These are phyloP conservation scores for Helotiales sp. DNA, from an alignment of 2,329 filamentous ascomycete species.

Conservation along the genomic window DNA sequence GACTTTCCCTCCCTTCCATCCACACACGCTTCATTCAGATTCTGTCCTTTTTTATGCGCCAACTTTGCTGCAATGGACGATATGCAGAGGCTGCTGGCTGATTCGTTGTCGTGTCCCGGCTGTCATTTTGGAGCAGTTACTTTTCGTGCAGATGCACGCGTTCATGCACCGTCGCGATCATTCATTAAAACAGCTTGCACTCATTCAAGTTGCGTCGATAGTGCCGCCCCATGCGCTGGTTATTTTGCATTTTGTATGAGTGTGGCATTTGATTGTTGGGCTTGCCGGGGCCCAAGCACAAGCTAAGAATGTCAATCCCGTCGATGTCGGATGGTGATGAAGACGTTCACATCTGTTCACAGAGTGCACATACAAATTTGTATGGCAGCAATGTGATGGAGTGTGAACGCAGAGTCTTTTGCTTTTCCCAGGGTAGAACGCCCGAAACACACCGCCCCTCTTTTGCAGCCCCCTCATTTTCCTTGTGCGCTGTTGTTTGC, in stretches of 20 bases:
- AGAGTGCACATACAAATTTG: slow-evolving; percentile 16
- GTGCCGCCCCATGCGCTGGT: neutral
- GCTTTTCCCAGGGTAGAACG: neutral
- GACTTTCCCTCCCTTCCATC: no score
- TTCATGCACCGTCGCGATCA: neutral
- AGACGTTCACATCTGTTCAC: slow-evolving; percentile 19
- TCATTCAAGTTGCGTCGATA: neutral
- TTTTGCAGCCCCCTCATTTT: slow-evolving; percentile 19
- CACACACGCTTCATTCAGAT: no score
- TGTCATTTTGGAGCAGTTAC: neutral
- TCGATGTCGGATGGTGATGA: slow-evolving; percentile 7
- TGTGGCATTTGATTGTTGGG: slow-evolving; percentile 26
- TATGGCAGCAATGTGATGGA: slow-evolving; percentile 8
- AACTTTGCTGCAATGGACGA: no score
- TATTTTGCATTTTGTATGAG: slow-evolving; percentile 2
- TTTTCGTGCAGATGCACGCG: neutral
- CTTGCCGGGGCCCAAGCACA: slow-evolving; percentile 12
- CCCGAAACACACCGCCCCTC: slow-evolving; percentile 23
- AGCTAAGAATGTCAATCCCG: slow-evolving; percentile 5
- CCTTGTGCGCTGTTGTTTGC: slow-evolving; percentile 3
- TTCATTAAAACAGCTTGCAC: neutral
- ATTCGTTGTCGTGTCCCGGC: neutral
- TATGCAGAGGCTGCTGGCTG: no score
- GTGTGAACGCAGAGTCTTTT: slow-evolving; percentile 18
- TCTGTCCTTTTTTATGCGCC: no score